Percentiles rank a stretch among this genome's conserved stretches.
Evolutionary conservation across 208 protist species (phyloP).

Genomic region (Herpetomonas samuelpessoai): DNA sequence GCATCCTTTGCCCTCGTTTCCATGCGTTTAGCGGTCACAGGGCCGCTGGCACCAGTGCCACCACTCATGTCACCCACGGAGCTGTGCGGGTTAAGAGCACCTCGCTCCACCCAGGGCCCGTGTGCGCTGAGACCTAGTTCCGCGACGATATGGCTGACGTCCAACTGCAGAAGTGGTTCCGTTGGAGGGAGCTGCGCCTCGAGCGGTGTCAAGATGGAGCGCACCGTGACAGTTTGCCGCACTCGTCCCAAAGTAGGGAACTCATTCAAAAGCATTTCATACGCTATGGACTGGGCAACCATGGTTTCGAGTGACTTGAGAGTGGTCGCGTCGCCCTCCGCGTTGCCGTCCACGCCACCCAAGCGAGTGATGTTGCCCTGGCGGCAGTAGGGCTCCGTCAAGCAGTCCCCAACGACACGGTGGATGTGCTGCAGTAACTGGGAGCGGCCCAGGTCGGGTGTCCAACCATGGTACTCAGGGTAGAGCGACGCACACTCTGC

Average conservation of each 20-base stretch:
- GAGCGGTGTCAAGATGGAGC: slow-evolving; percentile 37
- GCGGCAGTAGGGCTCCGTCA: slow-evolving; percentile 52
- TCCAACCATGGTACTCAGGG: slow-evolving; percentile 76
- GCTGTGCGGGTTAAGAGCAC: neutral
- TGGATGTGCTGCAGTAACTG: slow-evolving; percentile 60
- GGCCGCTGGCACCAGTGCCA: too few relatives aligned
- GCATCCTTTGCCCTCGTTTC: too few relatives aligned
- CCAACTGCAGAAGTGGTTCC: slow-evolving; percentile 48
- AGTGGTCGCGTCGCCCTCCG: slow-evolving; percentile 1
- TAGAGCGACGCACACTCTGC: slow-evolving; percentile 57
- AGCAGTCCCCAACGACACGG: slow-evolving; percentile 38
- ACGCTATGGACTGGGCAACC: slow-evolving; percentile 62
- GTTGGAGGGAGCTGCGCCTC: slow-evolving; percentile 52
- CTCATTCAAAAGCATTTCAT: slow-evolving; percentile 40
- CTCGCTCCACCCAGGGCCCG: neutral
- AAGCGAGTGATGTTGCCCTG: slow-evolving; percentile 39
- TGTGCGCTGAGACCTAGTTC: neutral
- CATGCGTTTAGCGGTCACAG: too few relatives aligned
- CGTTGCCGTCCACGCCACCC: slow-evolving; percentile 14
- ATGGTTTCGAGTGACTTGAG: slow-evolving; percentile 35
- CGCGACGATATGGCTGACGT: slow-evolving; percentile 40
- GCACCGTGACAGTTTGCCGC: slow-evolving; percentile 18
- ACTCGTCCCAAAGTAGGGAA: slow-evolving; percentile 24
- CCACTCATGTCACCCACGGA: too few relatives aligned
- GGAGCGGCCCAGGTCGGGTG: slow-evolving; percentile 52